Evolutionary conservation across 2,329 filamentous ascomycete genomes (phyloP).

Genomic region (Sclerotinia nivalis): DNA sequence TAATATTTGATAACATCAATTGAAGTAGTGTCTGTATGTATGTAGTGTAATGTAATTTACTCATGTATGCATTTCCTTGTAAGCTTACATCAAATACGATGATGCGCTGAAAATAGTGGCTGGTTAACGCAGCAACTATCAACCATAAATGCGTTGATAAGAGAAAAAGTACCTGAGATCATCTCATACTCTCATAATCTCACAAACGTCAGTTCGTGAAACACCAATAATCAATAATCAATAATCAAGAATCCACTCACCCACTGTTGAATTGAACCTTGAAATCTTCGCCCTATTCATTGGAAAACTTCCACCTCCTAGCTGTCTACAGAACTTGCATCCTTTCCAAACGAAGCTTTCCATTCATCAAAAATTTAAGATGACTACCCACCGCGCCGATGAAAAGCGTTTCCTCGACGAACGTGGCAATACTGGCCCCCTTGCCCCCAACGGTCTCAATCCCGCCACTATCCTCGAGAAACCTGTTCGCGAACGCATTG

Average conservation of each 20-base stretch:
- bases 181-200: background rate
- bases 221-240: too few relatives aligned
- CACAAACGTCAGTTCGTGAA: background rate
- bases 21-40: background rate
- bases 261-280: background rate
- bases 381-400: constrained; percentile 69
- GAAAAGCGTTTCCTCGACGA: constrained; percentile 84
- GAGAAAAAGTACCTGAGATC: constrained; percentile 1
- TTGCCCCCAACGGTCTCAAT: constrained; percentile 85
- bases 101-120: constrained; percentile 14
- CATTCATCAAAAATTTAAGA: constrained; percentile 28
- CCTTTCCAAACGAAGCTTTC: background rate
- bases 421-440: constrained; percentile 73
- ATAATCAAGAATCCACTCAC: background rate
- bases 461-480: constrained; percentile 96
- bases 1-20: background rate
- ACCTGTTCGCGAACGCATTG: constrained; percentile 90
- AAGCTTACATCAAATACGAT: background rate
- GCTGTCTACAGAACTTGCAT: background rate
- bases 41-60: too few relatives aligned
- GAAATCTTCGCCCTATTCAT: background rate
- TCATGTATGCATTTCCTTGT: background rate
- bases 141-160: constrained; percentile 3
- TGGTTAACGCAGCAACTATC: constrained; percentile 23
- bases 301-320: background rate